A percentile compares a stretch with the other conserved stretches of the same genome.
phyloP scores from a whole-genome alignment of 257 asterid genomes.

The Plantago ovata region DNA sequence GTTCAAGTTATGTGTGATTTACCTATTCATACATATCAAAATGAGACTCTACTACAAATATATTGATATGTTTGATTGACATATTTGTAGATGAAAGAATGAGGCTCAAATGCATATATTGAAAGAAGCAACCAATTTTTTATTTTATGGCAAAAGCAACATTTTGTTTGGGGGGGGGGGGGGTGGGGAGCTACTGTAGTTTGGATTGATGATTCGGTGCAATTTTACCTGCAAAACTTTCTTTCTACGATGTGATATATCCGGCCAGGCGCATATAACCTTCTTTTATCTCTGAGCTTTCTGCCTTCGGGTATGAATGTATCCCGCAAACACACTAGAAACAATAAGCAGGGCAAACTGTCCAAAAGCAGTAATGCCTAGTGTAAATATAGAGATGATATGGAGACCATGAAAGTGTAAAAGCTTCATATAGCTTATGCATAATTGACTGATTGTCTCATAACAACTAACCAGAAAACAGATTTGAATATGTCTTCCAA shows the following conservation, averaged over 20 bases:
- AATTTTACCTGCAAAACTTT: slow-evolving; percentile 79
- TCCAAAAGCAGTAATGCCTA: slow-evolving; percentile 60
- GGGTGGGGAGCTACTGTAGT: too few species aligned
- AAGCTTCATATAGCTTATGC: slow-evolving; percentile 15
- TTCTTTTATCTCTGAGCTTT: slow-evolving; percentile 89
- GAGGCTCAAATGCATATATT: too few species aligned
- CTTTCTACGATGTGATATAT: slow-evolving; percentile 92
- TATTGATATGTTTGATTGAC: too few species aligned
- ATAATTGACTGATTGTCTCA: not conserved
- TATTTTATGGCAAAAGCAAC: too few species aligned
- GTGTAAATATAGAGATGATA: slow-evolving; percentile 29
- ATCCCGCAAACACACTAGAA: slow-evolving; percentile 87
- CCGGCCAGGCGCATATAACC: slow-evolving; percentile 94
- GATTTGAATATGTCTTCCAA: slow-evolving; percentile 91
- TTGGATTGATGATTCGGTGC: not conserved
- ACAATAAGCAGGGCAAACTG: slow-evolving; percentile 96
- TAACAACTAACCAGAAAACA: slow-evolving; percentile 72
- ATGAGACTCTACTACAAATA: too few species aligned
- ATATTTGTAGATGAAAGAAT: too few species aligned
- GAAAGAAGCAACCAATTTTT: too few species aligned
- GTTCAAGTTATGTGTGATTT: too few species aligned
- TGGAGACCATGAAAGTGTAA: slow-evolving; percentile 3
- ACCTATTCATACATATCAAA: too few species aligned
- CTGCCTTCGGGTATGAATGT: slow-evolving; percentile 92
- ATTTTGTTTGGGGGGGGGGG: too few species aligned